Base-by-base conservation (phyloP, 2,329 filamentous ascomycete genomes). In the Drechslerella coelobrocha region DNA sequence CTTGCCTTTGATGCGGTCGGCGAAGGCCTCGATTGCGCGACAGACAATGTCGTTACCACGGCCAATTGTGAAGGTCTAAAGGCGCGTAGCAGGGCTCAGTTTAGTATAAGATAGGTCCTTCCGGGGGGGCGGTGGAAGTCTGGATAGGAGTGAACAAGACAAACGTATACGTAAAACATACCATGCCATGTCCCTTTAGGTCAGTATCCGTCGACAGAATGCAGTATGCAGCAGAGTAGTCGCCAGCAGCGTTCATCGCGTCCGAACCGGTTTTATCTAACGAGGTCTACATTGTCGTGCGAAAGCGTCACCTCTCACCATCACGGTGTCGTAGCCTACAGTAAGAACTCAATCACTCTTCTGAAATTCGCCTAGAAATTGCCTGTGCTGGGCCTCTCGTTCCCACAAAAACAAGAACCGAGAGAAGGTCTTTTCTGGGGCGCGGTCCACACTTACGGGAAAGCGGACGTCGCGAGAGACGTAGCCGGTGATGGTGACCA, bases 211-310 rank as follows among this genome's bases (percentile, higher is more conserved):
- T 96, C 77, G 91, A 82, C 52, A 97, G 82, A 76, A 96, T 93
- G 79, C 91, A 96, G 83, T 96, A 97, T n/a, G 92, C 92, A 10
- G 92, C 84, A 1, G 91, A 96, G 81, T 96, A 96, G 80, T 96
- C 91, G 72, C 91, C 90, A 1, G 92, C 91, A 2, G 90, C 89
- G 78, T 97, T 96, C 92, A 96, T 97, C 77, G 91, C 92, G 85
- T 97, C 92, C 7, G 91, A 95, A 76, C 92, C 92, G n/a, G 91
- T 96, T 82, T 93, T 94, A 81, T 96, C 91, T 72, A 97, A 86
- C 41, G 92, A 96, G n/a, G 92, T 97, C 79, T 85, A 72, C 41
- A 50, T 17, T 4, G 31, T 37, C n/a, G n/a, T n/a, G n/a, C n/a
- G n/a, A n/a, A n/a, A n/a, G n/a, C 19, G 3, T 2, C 21, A 37